Conservation (phyloP, 805 yeast species). For the Blastobotrys robertii region DNA sequence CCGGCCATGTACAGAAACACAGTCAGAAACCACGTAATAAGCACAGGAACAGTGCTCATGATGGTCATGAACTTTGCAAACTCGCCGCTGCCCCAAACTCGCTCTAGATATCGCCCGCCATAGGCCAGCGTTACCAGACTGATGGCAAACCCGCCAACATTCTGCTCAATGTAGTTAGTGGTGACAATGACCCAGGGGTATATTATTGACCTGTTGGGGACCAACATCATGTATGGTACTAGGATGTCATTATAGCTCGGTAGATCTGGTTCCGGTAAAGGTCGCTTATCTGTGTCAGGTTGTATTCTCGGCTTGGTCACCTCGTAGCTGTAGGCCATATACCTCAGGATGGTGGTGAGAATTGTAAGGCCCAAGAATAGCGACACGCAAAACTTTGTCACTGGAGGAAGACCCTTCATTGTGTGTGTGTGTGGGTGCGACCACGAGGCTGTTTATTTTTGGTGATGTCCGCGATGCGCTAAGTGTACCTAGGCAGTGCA, state of each 20-base stretch:
- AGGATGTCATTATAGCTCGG: constrained; percentile 4
- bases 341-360: constrained; percentile 3
- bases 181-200: constrained; percentile 46
- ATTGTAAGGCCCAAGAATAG: constrained; percentile 4
- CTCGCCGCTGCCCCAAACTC: constrained; percentile 52
- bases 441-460: background rate
- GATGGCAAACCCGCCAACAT: constrained; percentile 30
- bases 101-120: constrained; percentile 56
- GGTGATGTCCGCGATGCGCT: constrained; percentile 2
- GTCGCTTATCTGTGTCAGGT: too few relatives aligned
- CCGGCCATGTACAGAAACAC: constrained; percentile 15
- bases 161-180: constrained; percentile 38
- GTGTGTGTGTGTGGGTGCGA: background rate
- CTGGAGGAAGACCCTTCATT: constrained; percentile 9
- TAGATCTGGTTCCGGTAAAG: too few relatives aligned
- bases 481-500: too few relatives aligned
- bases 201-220: constrained; percentile 10
- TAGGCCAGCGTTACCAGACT: constrained; percentile 36
- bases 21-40: constrained; percentile 24
- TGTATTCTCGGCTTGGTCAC: background rate
- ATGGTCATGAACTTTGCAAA: constrained; percentile 38
- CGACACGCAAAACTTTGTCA: constrained; percentile 9
- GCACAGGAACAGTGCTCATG: constrained; percentile 30
- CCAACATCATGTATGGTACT: constrained; percentile 12
- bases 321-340: constrained; percentile 2